Percentiles rank a stretch among this genome's conserved stretches.
Evolutionary conservation across 768 basidiomycete genomes (phyloP).

Genomic region (Mycena galericulata): DNA sequence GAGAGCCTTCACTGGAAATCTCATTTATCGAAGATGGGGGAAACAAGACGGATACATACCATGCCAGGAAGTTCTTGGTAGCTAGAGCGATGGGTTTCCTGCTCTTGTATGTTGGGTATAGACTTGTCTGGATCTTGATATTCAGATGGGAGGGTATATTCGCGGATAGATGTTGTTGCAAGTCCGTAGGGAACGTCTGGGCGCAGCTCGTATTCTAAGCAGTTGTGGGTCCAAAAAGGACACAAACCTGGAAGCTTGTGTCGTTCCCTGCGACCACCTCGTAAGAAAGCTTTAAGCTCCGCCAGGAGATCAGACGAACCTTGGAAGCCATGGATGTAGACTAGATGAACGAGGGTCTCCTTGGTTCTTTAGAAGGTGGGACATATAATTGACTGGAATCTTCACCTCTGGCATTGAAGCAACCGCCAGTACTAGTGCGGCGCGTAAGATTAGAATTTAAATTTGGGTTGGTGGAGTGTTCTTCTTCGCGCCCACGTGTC

Average conservation of each 20-base stretch:
- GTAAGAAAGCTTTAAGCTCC: constrained; percentile 10
- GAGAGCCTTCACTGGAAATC: constrained; percentile 54
- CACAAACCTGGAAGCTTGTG: constrained; percentile 65
- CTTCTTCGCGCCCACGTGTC: too few relatives aligned
- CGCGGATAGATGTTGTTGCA: constrained; percentile 57
- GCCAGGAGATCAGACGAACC: constrained; percentile 47
- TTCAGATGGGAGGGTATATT: constrained; percentile 49
- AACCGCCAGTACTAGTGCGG: too few relatives aligned
- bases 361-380: too few relatives aligned
- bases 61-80: constrained; percentile 65
- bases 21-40: constrained; percentile 11
- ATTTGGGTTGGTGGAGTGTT: too few relatives aligned
- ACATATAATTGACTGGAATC: too few relatives aligned
- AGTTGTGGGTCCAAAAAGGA: constrained; percentile 1
- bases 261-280: constrained; percentile 57
- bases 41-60: constrained; percentile 47
- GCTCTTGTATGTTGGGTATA: constrained; percentile 74
- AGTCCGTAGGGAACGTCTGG: constrained; percentile 67
- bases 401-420: too few relatives aligned
- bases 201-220: constrained; percentile 7
- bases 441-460: too few relatives aligned
- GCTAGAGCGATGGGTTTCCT: constrained; percentile 64
- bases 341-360: constrained; percentile 55
- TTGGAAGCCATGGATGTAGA: constrained; percentile 71
- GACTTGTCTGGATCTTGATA: constrained; percentile 56